Percentiles rank a stretch among this genome's conserved stretches.
phyloP scores from a whole-genome alignment of 2,329 filamentous ascomycete species.

The Teratosphaeria destructans region DNA sequence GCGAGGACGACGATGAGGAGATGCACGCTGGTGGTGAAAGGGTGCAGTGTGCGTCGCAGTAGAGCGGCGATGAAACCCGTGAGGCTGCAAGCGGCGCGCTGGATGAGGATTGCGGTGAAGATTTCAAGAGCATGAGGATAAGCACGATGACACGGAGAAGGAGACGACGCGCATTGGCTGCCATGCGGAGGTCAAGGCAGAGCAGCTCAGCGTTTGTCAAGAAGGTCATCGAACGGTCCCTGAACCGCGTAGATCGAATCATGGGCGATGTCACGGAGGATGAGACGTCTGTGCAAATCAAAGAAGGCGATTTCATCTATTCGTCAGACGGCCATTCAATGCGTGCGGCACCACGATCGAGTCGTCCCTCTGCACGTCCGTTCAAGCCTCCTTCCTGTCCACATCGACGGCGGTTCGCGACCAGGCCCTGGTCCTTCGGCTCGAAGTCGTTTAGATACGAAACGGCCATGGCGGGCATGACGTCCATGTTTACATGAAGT shows the following conservation, averaged over 20 bases:
- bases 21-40: conserved; percentile 58
- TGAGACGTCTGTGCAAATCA: background rate
- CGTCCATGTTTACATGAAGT: background rate
- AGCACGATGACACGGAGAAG: background rate
- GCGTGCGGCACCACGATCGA: background rate
- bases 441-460: background rate
- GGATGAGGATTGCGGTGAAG: background rate
- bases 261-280: background rate
- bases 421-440: background rate
- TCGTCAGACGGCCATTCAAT: background rate
- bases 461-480: background rate
- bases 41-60: conserved; percentile 81
- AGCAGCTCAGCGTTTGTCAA: background rate
- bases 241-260: background rate
- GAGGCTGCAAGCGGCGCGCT: background rate
- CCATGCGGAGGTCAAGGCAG: background rate
- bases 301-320: background rate
- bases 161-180: background rate
- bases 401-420: background rate
- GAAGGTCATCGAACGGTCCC: background rate
- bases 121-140: conserved; percentile 1
- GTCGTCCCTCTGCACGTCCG: background rate
- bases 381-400: background rate
- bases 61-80: conserved; percentile 25
- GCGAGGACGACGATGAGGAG: conserved; percentile 51